Percentiles rank a stretch among this genome's conserved stretches.
Conservation (phyloP, 2,329 filamentous ascomycete genomes). For the Phialemoniopsis sp. region DNA sequence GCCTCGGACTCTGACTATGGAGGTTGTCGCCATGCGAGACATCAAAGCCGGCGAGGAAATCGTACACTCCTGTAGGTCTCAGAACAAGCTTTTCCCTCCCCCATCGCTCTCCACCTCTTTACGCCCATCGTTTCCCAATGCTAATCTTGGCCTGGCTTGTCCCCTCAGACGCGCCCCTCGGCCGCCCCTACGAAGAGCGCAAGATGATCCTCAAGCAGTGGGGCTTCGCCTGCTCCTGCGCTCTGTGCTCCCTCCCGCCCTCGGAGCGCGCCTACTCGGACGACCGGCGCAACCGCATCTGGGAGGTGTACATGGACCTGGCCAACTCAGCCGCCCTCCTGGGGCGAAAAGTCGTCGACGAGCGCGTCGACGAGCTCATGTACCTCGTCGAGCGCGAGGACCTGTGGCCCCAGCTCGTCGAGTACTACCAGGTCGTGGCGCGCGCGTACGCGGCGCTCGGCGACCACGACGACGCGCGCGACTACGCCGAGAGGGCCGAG, state of each 20-base stretch:
- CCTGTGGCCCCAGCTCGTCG: slow-evolving; percentile 17
- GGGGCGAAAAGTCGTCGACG: background rate
- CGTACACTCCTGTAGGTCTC: slow-evolving; percentile 13
- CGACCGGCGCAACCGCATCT: slow-evolving; percentile 12
- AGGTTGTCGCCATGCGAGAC: slow-evolving; percentile 14
- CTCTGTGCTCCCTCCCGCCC: slow-evolving; percentile 10
- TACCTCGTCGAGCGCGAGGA: slow-evolving; percentile 15
- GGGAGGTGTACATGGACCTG: slow-evolving; percentile 14
- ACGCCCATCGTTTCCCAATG: too few species aligned
- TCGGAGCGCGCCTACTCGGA: slow-evolving; percentile 10
- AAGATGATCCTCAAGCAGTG: slow-evolving; percentile 10
- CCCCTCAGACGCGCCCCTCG: slow-evolving; percentile 14
- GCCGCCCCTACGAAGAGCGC: slow-evolving; percentile 11
- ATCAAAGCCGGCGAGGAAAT: slow-evolving; percentile 14
- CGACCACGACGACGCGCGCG: slow-evolving; percentile 3
- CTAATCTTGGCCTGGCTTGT: too few species aligned
- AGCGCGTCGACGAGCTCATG: slow-evolving; percentile 13
- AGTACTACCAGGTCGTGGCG: slow-evolving; percentile 17
- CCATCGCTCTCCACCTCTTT: too few species aligned
- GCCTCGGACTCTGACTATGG: slow-evolving; percentile 11
- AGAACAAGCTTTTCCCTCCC: too few species aligned
- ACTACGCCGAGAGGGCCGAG: slow-evolving; percentile 9
- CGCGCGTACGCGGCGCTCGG: slow-evolving; percentile 11
- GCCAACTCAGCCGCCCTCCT: slow-evolving; percentile 4
- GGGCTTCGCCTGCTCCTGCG: slow-evolving; percentile 17